phyloP scores from a whole-genome alignment of 2,329 filamentous ascomycete species.

The Lecanicillium sp. region DNA sequence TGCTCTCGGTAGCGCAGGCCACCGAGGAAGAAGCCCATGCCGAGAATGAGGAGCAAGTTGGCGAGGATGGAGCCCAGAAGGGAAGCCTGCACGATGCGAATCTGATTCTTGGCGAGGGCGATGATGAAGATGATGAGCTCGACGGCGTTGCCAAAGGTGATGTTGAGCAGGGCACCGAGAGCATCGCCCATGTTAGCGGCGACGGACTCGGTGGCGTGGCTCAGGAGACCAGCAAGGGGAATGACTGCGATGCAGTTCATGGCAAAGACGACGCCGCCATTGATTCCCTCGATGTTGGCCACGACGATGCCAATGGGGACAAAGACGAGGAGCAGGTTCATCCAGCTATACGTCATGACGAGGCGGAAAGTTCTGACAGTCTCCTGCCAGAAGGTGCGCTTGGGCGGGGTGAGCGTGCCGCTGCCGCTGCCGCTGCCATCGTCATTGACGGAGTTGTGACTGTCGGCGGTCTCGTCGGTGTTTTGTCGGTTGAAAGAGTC shows the following conservation, averaged over 20 bases:
- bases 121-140: constrained; percentile 62
- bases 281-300: constrained; percentile 45
- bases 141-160: constrained; percentile 74
- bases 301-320: constrained; percentile 71
- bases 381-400: constrained; percentile 41
- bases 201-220: constrained; percentile 69
- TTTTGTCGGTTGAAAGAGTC: constrained; percentile 16
- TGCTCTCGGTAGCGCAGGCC: constrained; percentile 85
- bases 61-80: constrained; percentile 84
- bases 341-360: constrained; percentile 64
- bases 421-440: constrained; percentile 28
- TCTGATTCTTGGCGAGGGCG: constrained; percentile 56
- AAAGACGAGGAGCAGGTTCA: constrained; percentile 72
- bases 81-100: constrained; percentile 86
- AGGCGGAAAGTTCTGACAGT: constrained; percentile 47
- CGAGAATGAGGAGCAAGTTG: constrained; percentile 81
- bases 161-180: constrained; percentile 66
- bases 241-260: constrained; percentile 73
- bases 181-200: constrained; percentile 67
- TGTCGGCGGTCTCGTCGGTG: constrained; percentile 24
- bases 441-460: constrained; percentile 23
- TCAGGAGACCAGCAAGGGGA: constrained; percentile 65
- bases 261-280: constrained; percentile 60
- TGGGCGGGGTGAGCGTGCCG: constrained; percentile 23
- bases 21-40: constrained; percentile 85